Evolutionary conservation across 805 yeast genomes (phyloP).

Genomic region (Wickerhamiella shivajii): DNA sequence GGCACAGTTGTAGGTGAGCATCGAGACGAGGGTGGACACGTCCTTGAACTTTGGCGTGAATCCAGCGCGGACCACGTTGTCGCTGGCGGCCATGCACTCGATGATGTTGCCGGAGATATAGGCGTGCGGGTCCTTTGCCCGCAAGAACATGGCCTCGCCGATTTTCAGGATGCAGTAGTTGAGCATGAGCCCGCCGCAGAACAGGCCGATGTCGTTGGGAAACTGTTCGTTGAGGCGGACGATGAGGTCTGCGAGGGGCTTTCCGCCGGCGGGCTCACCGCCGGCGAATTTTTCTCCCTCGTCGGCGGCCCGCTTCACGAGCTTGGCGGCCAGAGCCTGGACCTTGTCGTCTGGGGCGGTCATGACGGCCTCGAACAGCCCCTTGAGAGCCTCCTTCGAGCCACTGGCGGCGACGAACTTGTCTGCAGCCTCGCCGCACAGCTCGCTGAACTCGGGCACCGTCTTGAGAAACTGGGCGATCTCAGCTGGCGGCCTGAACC

Average conservation of each 20-base stretch:
- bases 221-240: constrained; percentile 72
- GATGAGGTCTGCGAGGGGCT: constrained; percentile 55
- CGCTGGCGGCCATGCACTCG: constrained; percentile 99
- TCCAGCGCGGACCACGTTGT: constrained; percentile 96
- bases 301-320: constrained; percentile 49
- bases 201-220: constrained; percentile 86
- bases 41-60: constrained; percentile 99
- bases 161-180: constrained; percentile 70
- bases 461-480: constrained; percentile 51
- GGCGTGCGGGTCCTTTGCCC: constrained; percentile 97
- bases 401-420: constrained; percentile 24
- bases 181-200: constrained; percentile 86
- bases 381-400: constrained; percentile 55
- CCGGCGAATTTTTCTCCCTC: constrained; percentile 24
- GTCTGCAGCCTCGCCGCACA: constrained; percentile 43
- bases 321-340: constrained; percentile 39
- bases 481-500: constrained; percentile 80
- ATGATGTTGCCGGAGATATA: constrained; percentile 94
- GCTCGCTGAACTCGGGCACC: constrained; percentile 59
- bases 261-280: constrained; percentile 24
- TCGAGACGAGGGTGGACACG: constrained; percentile 72
- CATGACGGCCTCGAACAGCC: constrained; percentile 75
- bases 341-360: constrained; percentile 52
- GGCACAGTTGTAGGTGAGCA: constrained; percentile 81
- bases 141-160: constrained; percentile 94